phyloP scores from a whole-genome alignment of 2,329 filamentous ascomycete genomes.

The Aureobasidium musti region DNA sequence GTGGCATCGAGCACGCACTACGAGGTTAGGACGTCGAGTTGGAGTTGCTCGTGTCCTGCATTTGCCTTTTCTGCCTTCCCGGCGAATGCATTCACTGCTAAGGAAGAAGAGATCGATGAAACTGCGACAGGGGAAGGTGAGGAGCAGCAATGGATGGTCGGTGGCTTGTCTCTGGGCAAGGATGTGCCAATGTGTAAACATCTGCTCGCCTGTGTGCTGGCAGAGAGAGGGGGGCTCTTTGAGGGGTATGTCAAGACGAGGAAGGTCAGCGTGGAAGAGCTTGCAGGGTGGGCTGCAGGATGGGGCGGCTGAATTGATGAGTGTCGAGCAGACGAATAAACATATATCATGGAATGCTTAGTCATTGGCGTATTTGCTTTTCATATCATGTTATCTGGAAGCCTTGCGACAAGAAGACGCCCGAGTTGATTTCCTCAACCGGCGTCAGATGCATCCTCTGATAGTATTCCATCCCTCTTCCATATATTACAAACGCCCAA shows the following conservation, averaged over 20 bases:
- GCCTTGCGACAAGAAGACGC: slow-evolving; percentile 14
- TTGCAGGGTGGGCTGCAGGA: slow-evolving; percentile 67
- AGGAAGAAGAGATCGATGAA: slow-evolving; percentile 7
- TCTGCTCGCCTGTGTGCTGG: slow-evolving; percentile 77
- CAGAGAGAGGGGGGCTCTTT: slow-evolving; percentile 65
- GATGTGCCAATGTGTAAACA: slow-evolving; percentile 75
- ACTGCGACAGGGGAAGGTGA: neutral
- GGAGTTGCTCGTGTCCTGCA: slow-evolving; percentile 88
- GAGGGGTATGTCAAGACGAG: slow-evolving; percentile 58
- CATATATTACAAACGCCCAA: slow-evolving; percentile 27
- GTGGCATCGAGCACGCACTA: slow-evolving; percentile 57
- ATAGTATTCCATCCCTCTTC: slow-evolving; percentile 2
- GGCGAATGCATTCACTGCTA: slow-evolving; percentile 31
- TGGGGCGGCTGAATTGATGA: slow-evolving; percentile 41
- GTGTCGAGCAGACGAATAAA: neutral
- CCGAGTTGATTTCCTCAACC: neutral
- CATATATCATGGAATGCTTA: neutral
- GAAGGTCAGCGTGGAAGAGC: slow-evolving; percentile 62
- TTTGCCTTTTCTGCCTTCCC: slow-evolving; percentile 74
- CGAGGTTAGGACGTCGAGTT: slow-evolving; percentile 70
- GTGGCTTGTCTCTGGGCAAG: slow-evolving; percentile 51
- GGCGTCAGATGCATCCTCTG: slow-evolving; percentile 14
- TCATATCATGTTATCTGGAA: slow-evolving; percentile 24
- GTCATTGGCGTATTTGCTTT: slow-evolving; percentile 6
- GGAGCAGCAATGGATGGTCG: slow-evolving; percentile 47